These are phyloP conservation scores for Quercus glauca DNA, from an alignment of 306 rosid species.

Conservation along the genomic window DNA sequence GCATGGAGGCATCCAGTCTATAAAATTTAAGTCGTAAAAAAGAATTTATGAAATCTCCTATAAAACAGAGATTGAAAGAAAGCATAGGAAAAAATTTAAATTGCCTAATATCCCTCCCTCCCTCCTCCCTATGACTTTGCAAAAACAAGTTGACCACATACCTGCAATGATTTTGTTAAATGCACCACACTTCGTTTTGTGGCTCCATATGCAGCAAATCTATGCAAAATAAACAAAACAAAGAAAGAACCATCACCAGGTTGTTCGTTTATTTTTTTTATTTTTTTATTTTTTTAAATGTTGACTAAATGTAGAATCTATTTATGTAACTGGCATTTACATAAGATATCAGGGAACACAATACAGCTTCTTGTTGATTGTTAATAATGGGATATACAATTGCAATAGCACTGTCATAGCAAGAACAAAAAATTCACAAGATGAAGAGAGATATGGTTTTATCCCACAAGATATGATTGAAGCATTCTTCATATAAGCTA, in stretches of 20 bases:
- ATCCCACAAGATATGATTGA: not conserved
- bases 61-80: not conserved
- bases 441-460: not conserved
- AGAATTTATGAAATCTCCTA: not conserved
- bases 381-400: not conserved
- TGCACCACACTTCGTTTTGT: conserved; percentile 98
- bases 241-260: conserved; percentile 3
- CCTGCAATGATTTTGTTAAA: conserved; percentile 94
- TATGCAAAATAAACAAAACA: conserved; percentile 27
- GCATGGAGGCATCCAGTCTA: not conserved
- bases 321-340: not conserved
- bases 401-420: not conserved
- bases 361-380: not conserved
- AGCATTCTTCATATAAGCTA: not conserved
- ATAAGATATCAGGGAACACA: not conserved
- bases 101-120: not conserved
- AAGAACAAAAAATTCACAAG: not conserved
- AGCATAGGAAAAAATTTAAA: not conserved
- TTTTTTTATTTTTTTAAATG: no score
- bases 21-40: not conserved
- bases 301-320: not conserved
- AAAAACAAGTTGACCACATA: conserved; percentile 24
- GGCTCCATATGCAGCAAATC: conserved; percentile 99
- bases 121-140: not conserved
- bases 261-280: no score